Base-by-base conservation (phyloP, 1,284 basidiomycete genomes). In the Melampsora americana region DNA sequence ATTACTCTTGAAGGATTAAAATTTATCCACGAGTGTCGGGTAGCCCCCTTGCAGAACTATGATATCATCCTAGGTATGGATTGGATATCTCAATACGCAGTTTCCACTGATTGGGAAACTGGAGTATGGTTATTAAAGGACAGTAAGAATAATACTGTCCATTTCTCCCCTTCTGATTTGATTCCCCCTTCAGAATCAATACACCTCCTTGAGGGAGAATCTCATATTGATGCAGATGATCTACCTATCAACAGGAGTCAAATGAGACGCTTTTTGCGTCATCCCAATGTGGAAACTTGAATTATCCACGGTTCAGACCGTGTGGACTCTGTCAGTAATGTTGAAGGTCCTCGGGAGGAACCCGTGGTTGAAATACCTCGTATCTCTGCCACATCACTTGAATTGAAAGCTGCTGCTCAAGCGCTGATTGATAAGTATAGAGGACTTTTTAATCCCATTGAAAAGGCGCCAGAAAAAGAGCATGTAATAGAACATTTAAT, bases 51-150 rank as follows among this genome's bases (percentile, higher is more conserved):
- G 2, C n/a, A 7, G 0, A 32, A 18, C 11, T 50, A 67, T 30
- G 44, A 67, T 18, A 6, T 67, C 14, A 67, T 67, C 18, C 12
- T 67, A 11, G 66, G 46, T 5, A 20, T 28, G 0, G 46, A 67
- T 50, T 67, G 66, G 66, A 67, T 67, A 7, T 26, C 42, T 30
- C 5, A 20, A 16, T 18, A 67, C 26, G 66, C 46, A 9, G 6
- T 32, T 1, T 32, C 7, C 5, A 67, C 66, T 1, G 9, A 67
- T 20, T 67, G 66, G 66, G 66, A 50, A 16, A 2, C 0, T 2
- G 56, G 56, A 20, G 39, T 46, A 53, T 67, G 66, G 66, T 0
- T 67, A 46, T 30, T 67, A 6, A 28, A 20, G 20, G 9, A 18
- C 7, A 9, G 18, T 18, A 23, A 50, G 5, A 44, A 30, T 4